Evolutionary conservation across 495 filamentous ascomycete genomes (phyloP).

Genomic region (Penicillium daleae): DNA sequence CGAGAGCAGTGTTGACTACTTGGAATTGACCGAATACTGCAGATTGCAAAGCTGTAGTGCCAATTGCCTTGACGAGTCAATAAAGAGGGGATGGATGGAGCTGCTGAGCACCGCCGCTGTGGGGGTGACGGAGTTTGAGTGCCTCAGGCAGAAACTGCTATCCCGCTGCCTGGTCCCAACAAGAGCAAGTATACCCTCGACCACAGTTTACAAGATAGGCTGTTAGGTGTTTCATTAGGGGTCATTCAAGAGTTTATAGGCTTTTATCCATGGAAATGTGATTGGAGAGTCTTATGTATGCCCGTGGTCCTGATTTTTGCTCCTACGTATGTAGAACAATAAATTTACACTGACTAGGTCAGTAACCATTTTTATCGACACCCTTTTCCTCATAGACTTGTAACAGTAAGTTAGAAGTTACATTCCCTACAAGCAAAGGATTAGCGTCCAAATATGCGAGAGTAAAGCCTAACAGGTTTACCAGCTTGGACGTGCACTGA

Average conservation of each 20-base stretch:
- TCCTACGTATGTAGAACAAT: not conserved
- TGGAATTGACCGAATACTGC: not conserved
- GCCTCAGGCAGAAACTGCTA: slow-evolving; percentile 32
- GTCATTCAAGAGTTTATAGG: not conserved
- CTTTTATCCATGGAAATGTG: not conserved
- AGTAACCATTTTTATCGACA: slow-evolving; percentile 21
- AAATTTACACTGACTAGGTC: too few relatives aligned
- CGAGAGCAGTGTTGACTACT: not conserved
- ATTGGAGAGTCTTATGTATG: not conserved
- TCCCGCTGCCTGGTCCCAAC: not conserved
- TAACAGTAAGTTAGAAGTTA: not conserved
- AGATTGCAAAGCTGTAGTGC: slow-evolving; percentile 2
- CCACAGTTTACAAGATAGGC: not conserved
- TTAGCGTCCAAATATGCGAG: too few relatives aligned
- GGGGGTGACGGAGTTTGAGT: slow-evolving; percentile 19
- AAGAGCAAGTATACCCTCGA: not conserved
- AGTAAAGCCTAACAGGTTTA: too few relatives aligned
- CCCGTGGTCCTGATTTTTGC: not conserved
- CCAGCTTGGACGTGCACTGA: too few relatives aligned
- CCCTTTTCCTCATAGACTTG: slow-evolving; percentile 28
- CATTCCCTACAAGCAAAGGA: too few relatives aligned
- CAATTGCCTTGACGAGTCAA: slow-evolving; percentile 4
- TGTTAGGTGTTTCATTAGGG: not conserved
- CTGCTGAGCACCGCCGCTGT: slow-evolving; percentile 19
- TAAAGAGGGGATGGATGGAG: slow-evolving; percentile 11